Evolutionary conservation across 2,329 filamentous ascomycete genomes (phyloP), one percentile per base, ranked within the genome.

Genomic region (Neopestalotiopsis clavispora): DNA sequence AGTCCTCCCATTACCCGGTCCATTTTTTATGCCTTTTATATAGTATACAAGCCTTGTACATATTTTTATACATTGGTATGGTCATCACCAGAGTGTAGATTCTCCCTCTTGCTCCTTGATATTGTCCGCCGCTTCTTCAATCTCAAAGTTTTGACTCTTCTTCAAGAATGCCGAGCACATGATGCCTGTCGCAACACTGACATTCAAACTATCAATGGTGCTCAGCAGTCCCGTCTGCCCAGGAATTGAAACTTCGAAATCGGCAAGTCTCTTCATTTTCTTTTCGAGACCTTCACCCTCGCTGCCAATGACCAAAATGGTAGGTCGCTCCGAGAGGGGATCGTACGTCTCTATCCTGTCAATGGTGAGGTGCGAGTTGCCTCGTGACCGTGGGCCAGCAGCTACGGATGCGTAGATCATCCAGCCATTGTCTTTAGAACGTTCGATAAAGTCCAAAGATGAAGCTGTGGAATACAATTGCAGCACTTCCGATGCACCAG

Each of bases 161-260:
- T 81, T 86, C 75, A 93, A 77, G 75, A 96, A 94, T 0, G 91
- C 84, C 71, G 91, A 87, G 71, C 91, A 91, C 65, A 98, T 81
- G 63, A 98, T 82, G 1, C 90, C 94, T 6, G 93, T 90, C 1
- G 96, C 95, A 23, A 97, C 95, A 76, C 93, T 94, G 52, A 98
- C 96, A 78, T 99, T 98, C 78, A 99, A 82, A 79, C 94, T 97
- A 80, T 98, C 95, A 2, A 99, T 90, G 77, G 73, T 90, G 78
- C 75, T 87, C 77, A 75, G 84, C 71, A 76, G 82, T 57, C 80
- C 86, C 72, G 72, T 81, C 79, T 79, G 87, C 78, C 78, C 87
- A 72, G 86, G 86, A 67, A 99, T 93, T 6, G 90, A 88, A 4
- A 91, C 74, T 73, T 90, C 85, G 38, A 84, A 84, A 72, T 97